Evolutionary conservation across 2,329 filamentous ascomycete genomes (phyloP).

Genomic region (Exophiala mesophila): DNA sequence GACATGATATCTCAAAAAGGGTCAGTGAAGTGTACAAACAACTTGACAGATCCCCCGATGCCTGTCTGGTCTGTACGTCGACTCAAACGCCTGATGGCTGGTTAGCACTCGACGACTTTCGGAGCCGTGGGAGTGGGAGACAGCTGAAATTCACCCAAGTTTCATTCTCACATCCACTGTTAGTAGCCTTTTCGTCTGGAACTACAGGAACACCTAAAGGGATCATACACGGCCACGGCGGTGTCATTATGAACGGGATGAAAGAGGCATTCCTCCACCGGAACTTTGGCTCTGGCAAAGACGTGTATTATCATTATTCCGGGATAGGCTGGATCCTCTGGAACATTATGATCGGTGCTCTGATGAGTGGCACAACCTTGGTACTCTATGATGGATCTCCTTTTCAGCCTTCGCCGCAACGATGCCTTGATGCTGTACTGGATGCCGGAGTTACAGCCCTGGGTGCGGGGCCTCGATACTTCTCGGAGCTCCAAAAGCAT

Average conservation of each 20-base stretch:
- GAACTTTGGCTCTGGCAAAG: constrained; percentile 36
- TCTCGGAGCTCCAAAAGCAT: neutral
- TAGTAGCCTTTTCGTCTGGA: neutral
- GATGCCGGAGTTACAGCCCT: neutral
- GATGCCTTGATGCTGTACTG: constrained; percentile 10
- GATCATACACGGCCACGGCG: neutral
- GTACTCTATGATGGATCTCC: constrained; percentile 78
- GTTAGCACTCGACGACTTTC: neutral
- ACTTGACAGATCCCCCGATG: too few relatives aligned
- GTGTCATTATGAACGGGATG: constrained; percentile 28
- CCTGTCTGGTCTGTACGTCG: too few relatives aligned
- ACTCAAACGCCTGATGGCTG: too few relatives aligned
- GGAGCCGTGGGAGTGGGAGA: neutral
- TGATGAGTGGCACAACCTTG: constrained; percentile 56
- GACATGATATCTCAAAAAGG: constrained; percentile 64
- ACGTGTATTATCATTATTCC: constrained; percentile 42
- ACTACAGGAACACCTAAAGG: constrained; percentile 1
- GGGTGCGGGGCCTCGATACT: neutral
- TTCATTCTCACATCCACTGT: neutral
- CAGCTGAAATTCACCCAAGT: neutral
- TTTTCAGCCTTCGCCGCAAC: constrained; percentile 61
- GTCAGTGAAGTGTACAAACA: too few relatives aligned
- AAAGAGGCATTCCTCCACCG: constrained; percentile 59
- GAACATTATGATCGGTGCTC: constrained; percentile 47
- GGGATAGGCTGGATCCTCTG: constrained; percentile 41